phyloP scores from a whole-genome alignment of 208 protist species.

The Crithidia expoeki region DNA sequence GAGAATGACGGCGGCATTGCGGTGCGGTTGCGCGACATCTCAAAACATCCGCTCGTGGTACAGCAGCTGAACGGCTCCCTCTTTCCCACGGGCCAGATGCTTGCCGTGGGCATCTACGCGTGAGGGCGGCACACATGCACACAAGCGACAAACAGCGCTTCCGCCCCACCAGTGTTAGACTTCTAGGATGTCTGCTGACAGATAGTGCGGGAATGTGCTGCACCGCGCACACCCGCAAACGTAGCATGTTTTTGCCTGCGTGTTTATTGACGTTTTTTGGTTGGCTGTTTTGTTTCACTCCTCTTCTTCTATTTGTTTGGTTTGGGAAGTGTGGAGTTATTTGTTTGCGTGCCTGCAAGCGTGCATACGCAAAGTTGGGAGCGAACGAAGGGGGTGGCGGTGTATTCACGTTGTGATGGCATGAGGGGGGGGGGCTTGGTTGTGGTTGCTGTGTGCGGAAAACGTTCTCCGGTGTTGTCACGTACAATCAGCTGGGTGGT shows the following conservation, averaged over 20 bases:
- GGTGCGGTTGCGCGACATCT: conserved; percentile 62
- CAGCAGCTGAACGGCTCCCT: conserved; percentile 80
- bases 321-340: neutral
- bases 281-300: neutral
- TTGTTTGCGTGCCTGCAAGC: too few species aligned
- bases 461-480: neutral
- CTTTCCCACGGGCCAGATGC: conserved; percentile 77
- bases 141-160: neutral
- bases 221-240: neutral
- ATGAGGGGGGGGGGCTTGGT: neutral
- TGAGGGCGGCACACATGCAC: conserved; percentile 22
- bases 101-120: conserved; percentile 69
- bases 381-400: too few species aligned
- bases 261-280: neutral
- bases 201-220: too few species aligned
- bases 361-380: too few species aligned
- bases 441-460: neutral
- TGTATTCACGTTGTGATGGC: too few species aligned
- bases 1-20: conserved; percentile 53
- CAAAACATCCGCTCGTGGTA: conserved; percentile 58
- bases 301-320: neutral
- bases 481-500: neutral
- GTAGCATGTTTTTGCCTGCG: neutral
- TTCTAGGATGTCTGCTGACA: too few species aligned
- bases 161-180: too few species aligned